Evolutionary conservation across 208 protist genomes (phyloP), one percentile per base, ranked within the genome.

Genomic region (Paratrypanosoma confusum): DNA sequence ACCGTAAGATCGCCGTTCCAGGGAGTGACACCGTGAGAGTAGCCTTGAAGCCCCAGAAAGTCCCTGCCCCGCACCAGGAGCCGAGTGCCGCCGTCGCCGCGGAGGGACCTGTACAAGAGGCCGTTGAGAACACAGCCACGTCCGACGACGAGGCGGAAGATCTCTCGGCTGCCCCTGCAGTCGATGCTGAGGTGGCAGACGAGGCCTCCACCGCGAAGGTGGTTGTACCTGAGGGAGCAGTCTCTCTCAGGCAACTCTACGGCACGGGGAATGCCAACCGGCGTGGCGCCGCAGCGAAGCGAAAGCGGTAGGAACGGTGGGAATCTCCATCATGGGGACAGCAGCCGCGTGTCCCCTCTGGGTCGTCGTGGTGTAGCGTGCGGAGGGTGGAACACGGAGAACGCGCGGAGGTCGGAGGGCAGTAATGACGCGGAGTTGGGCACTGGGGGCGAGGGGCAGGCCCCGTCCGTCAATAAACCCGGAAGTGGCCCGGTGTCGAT

Each of bases 241-340:
- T 81, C 5, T 45, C 71, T 23, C 55, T 81, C n/a, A 40, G 66
- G 24, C 57, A 81, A 39, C 13, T 48, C 38, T 72, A 71, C 41
- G 71, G 71, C 25, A 60, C 52, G 1, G 71, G 71, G 7, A 51
- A 36, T n/a, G 49, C 62, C 23, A 66, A 74, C 47, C 56, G n/a
- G n/a, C n/a, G n/a, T n/a, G n/a, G n/a, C n/a, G n/a, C n/a, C n/a
- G 65, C 26, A 71, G 65, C 27, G 65, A 27, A 16, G 46, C 37
- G 0, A 64, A 39, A 20, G 5, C 50, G 13, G 49, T 50, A 50
- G 57, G 54, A 39, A 32, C n/a, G n/a, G n/a, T n/a, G n/a, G n/a
- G n/a, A n/a, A n/a, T n/a, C n/a, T n/a, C n/a, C n/a, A n/a, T n/a
- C n/a, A n/a, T n/a, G n/a, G n/a, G n/a, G n/a, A n/a, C n/a, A n/a